Evolutionary conservation across 192 early-diverging fungal species (phyloP).

Genomic region (Obelidium mucronatum): DNA sequence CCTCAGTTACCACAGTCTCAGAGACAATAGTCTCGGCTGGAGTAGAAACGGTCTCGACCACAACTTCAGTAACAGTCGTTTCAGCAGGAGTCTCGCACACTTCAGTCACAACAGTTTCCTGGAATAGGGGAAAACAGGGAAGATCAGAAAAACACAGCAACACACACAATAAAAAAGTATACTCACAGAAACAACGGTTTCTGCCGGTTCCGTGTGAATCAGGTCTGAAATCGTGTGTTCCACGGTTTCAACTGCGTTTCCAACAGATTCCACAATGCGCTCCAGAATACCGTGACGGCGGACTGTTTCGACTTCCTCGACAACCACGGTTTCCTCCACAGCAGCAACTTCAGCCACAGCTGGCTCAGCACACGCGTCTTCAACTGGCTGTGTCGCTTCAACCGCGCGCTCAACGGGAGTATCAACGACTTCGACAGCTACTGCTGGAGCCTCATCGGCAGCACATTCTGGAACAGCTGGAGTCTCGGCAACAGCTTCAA

Average conservation of each 20-base stretch:
- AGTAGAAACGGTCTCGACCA: background rate
- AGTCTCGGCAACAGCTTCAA: too few species aligned
- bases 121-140: too few species aligned
- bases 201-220: background rate
- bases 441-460: too few species aligned
- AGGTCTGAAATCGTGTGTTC: background rate
- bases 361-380: background rate
- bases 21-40: too few species aligned
- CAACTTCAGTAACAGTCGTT: background rate
- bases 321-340: background rate
- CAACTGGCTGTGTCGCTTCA: too few species aligned
- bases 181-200: background rate
- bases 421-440: too few species aligned
- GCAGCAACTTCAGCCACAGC: background rate
- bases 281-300: background rate
- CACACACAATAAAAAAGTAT: background rate
- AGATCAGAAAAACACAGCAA: too few species aligned
- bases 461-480: too few species aligned
- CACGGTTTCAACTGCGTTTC: background rate
- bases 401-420: too few species aligned
- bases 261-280: background rate
- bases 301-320: background rate
- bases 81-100: background rate
- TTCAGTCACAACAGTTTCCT: background rate
- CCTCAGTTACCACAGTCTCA: background rate